These are phyloP conservation scores for Trichaptum fuscoviolaceum DNA, from an alignment of 768 basidiomycete species.

Conservation along the genomic window DNA sequence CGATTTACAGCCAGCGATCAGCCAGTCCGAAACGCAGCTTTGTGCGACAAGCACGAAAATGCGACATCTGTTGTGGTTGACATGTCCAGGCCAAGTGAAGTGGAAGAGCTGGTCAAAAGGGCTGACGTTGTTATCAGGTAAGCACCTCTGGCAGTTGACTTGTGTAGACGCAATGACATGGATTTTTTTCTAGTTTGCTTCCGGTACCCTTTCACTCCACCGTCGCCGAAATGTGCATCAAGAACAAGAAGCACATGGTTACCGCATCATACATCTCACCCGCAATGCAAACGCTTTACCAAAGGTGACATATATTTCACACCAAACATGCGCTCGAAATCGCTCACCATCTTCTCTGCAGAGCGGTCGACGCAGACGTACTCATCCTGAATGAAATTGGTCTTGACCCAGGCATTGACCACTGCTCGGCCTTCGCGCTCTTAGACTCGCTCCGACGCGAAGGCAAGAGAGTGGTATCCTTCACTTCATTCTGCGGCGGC, in stretches of 20 bases:
- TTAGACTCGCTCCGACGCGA: slow-evolving; percentile 45
- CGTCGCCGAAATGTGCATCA: slow-evolving; percentile 71
- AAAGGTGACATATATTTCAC: slow-evolving; percentile 37
- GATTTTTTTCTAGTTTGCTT: slow-evolving; percentile 58
- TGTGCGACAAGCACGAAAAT: slow-evolving; percentile 37
- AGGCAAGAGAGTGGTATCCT: slow-evolving; percentile 58
- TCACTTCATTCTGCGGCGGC: slow-evolving; percentile 91
- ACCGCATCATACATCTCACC: slow-evolving; percentile 89
- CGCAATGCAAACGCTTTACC: slow-evolving; percentile 63
- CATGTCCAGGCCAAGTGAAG: slow-evolving; percentile 41
- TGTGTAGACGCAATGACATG: slow-evolving; percentile 1
- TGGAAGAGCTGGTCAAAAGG: slow-evolving; percentile 48
- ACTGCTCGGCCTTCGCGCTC: slow-evolving; percentile 77
- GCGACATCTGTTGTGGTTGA: slow-evolving; percentile 57
- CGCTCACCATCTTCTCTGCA: slow-evolving; percentile 16
- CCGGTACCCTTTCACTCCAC: slow-evolving; percentile 69
- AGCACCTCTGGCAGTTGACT: slow-evolving; percentile 12
- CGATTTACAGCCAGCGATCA: slow-evolving; percentile 62
- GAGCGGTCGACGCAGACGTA: slow-evolving; percentile 58
- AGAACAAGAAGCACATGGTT: slow-evolving; percentile 66
- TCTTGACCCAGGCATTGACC: slow-evolving; percentile 86
- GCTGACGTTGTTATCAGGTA: slow-evolving; percentile 86
- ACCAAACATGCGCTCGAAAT: neutral
- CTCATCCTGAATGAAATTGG: slow-evolving; percentile 87
- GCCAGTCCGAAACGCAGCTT: slow-evolving; percentile 47